Conservation (phyloP, 1,284 basidiomycete genomes). For the Melampsora larici-populina region DNA sequence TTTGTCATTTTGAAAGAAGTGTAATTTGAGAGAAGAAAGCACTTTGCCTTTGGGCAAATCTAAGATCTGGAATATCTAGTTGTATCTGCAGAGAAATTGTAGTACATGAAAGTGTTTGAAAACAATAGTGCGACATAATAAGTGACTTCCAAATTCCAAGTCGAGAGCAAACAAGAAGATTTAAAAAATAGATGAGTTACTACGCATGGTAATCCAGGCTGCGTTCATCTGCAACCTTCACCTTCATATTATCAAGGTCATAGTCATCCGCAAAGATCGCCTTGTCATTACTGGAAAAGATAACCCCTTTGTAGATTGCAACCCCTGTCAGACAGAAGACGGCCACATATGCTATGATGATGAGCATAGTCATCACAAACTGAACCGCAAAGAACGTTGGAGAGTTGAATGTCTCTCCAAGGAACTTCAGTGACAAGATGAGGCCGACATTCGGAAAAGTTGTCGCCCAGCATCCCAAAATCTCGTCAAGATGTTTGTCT, state of each 20-base stretch:
- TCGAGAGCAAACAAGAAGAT: too few species aligned
- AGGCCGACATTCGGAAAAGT: constrained; percentile 30
- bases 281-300: constrained; percentile 20
- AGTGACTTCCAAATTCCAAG: too few species aligned
- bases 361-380: constrained; percentile 15
- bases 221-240: too few species aligned
- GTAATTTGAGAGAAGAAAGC: too few species aligned
- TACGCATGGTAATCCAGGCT: too few species aligned
- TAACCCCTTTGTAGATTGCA: constrained; percentile 18
- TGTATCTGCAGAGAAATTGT: too few species aligned
- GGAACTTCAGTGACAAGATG: constrained; percentile 22
- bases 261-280: constrained; percentile 15
- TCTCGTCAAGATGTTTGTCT: constrained; percentile 34
- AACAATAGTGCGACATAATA: too few species aligned
- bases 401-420: constrained; percentile 22
- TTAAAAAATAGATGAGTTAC: too few species aligned
- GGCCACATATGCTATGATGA: constrained; percentile 12
- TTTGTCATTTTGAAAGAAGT: too few species aligned
- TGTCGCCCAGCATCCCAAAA: constrained; percentile 37
- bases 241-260: background rate
- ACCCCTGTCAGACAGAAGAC: constrained; percentile 23
- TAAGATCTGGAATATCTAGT: too few species aligned
- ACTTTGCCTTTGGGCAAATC: too few species aligned
- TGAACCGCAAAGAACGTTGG: constrained; percentile 9
- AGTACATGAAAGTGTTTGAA: too few species aligned